Evolutionary conservation across 2,329 filamentous ascomycete genomes (phyloP).

Genomic region (Aspergillus melleus): DNA sequence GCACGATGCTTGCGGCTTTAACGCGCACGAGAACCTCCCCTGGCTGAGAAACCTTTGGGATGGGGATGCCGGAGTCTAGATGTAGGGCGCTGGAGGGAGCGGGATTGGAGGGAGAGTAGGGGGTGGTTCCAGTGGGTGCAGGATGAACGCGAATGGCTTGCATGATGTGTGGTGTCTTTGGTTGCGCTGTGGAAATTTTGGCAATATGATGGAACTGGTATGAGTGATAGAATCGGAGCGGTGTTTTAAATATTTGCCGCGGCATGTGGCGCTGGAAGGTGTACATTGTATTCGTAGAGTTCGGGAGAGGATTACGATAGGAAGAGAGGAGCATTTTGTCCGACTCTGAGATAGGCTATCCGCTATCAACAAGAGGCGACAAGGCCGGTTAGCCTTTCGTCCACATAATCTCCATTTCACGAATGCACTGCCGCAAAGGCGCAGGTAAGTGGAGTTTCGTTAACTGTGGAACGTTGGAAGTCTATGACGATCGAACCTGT

Average conservation of each 20-base stretch:
- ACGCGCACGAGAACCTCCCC: conserved; percentile 12
- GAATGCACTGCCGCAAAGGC: too few relatives aligned
- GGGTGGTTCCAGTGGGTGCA: neutral
- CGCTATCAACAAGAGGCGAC: too few relatives aligned
- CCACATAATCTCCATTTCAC: too few relatives aligned
- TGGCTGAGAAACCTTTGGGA: conserved; percentile 1
- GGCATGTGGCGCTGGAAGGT: too few relatives aligned
- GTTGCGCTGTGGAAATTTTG: neutral
- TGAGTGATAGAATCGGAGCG: neutral
- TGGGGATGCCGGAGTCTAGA: conserved; percentile 10
- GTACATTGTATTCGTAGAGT: neutral
- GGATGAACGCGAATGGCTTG: conserved; percentile 11
- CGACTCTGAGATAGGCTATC: neutral
- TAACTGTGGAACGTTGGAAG: too few relatives aligned
- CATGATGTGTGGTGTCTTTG: conserved; percentile 1
- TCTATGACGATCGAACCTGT: too few relatives aligned
- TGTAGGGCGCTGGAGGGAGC: conserved; percentile 12
- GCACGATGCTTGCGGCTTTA: conserved; percentile 15
- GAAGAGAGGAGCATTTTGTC: neutral
- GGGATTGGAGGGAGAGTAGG: conserved; percentile 12
- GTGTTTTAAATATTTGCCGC: too few relatives aligned
- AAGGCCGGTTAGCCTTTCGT: too few relatives aligned
- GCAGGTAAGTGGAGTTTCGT: too few relatives aligned
- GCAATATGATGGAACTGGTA: neutral
- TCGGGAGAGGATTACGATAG: neutral